Percentiles rank a stretch among this genome's conserved stretches.
These are phyloP conservation scores for Adansonia gregorii DNA, from an alignment of 441 rosid genomes.

Conservation along the genomic window DNA sequence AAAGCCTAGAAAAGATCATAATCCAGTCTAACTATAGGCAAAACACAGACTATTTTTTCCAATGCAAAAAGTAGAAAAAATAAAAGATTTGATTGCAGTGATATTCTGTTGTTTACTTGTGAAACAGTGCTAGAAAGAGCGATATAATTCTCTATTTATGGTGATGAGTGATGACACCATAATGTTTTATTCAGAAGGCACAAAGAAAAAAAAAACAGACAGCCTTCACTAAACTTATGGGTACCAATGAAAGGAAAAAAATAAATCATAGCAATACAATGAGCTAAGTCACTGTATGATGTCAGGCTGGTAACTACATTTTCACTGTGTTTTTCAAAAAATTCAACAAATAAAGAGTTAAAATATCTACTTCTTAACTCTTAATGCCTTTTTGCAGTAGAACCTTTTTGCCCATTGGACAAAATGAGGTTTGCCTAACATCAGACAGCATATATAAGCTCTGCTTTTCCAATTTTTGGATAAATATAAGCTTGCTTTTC, in stretches of 20 bases:
- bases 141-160: neutral
- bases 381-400: too few relatives aligned
- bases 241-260: neutral
- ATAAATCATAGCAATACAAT: too few relatives aligned
- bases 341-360: neutral
- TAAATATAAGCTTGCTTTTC: constrained; percentile 8
- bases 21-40: neutral
- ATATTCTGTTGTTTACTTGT: neutral
- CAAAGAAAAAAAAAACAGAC: neutral
- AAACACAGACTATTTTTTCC: neutral
- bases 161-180: neutral
- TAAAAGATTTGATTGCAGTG: neutral
- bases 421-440: neutral
- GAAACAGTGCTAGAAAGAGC: neutral
- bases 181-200: neutral
- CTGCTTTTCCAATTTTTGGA: constrained; percentile 1
- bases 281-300: too few relatives aligned
- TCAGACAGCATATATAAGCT: neutral
- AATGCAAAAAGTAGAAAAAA: neutral
- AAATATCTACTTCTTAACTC: too few relatives aligned
- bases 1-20: neutral
- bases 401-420: too few relatives aligned
- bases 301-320: neutral
- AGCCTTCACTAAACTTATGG: neutral
- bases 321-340: neutral